Base-by-base conservation (phyloP, 1,284 basidiomycete genomes). In the Schizophyllum commune region DNA sequence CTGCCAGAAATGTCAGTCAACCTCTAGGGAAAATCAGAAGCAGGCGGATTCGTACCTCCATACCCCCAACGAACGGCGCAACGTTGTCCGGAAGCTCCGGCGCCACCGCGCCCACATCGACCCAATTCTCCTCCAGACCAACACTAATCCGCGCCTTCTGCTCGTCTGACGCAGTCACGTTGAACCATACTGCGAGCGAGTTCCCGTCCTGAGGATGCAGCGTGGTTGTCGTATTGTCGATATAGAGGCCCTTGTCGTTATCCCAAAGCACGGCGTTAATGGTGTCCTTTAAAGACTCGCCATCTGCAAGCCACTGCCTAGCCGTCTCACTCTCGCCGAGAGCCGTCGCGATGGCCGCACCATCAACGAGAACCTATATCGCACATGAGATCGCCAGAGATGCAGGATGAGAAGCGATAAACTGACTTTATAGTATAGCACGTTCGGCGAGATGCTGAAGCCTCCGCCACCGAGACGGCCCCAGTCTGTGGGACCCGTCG, bases 61-160 rank as follows among this genome's bases (percentile, higher is more conserved):
- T 79, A 2, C 79, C 77, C 56, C 74, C 69, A 9, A 80, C 79
- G 60, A 81, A 82, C 1, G 80, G 80, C 61, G 74, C 75, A 51
- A 82, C 79, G 5, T 78, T 81, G 63, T 78, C 78, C 0, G 77
- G 77, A 7, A 81, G 67, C 64, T 82, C 79, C 0, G 79, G 80
- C 3, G 78, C 71, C 5, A 79, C 72, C 1, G 77, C 69, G 0
- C 80, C 80, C 2, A 79, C 57, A 0, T 69, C 69, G 55, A 75
- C 75, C 80, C 80, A 82, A 64, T 79, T 78, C 63, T 69, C 69
- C 66, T 70, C 66, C 19, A 82, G 60, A 0, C 77, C 77, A 5
- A 70, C 69, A 61, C 79, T 80, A 1, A 82, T 67, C 1, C 65
- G 63, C 32, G 64, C 66, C 11, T 69, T 71, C 64, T 78, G 73